These are phyloP conservation scores for Lenwebbia sp. DNA, from an alignment of 345 rosid species.

Conservation along the genomic window DNA sequence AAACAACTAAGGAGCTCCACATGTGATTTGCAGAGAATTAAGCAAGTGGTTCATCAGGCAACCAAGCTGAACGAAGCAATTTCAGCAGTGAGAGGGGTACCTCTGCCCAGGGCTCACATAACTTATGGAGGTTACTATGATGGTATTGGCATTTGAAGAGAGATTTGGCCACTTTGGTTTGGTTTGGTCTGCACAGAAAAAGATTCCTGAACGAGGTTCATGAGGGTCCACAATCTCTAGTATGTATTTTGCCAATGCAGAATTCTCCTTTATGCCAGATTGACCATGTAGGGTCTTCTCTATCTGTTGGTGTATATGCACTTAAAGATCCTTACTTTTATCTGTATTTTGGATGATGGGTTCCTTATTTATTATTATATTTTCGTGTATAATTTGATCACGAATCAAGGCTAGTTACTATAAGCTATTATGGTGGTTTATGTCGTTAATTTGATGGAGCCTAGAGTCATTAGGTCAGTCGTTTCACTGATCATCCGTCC, in stretches of 20 bases:
- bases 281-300: neutral
- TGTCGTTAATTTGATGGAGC: neutral
- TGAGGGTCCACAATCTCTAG: neutral
- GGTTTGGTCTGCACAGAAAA: neutral
- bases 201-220: neutral
- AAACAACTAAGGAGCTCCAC: neutral
- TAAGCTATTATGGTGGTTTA: neutral
- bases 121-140: constrained; percentile 74
- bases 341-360: neutral
- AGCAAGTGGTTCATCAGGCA: constrained; percentile 55
- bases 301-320: neutral
- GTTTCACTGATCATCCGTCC: neutral
- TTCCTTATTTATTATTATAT: neutral
- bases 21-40: constrained; percentile 37
- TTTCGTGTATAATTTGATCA: neutral
- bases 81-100: constrained; percentile 53
- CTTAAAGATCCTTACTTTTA: neutral
- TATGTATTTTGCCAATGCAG: neutral
- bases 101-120: constrained; percentile 61
- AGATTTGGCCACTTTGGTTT: neutral
- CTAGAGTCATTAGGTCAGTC: neutral
- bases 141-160: constrained; percentile 21
- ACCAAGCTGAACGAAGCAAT: constrained; percentile 59
- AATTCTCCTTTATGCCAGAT: neutral
- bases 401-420: neutral